Evolutionary conservation across 352 stramenopile species (phyloP).

Genomic region (Globisporangium irregulare): DNA sequence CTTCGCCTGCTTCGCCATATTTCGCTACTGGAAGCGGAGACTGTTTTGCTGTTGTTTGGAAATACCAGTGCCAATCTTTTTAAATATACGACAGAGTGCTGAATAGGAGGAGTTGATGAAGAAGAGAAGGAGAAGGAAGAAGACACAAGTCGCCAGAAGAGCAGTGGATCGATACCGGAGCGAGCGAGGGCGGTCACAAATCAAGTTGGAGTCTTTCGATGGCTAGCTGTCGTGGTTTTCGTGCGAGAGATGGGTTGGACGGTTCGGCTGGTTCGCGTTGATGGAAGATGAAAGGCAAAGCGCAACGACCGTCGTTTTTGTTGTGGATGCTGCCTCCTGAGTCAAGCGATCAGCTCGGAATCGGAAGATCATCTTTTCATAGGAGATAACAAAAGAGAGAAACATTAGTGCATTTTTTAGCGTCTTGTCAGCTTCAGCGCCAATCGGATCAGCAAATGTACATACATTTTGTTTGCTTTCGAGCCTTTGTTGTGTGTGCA

Average conservation of each 20-base stretch:
- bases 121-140: background rate
- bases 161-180: background rate
- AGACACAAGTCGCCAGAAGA: constrained; percentile 1
- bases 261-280: constrained; percentile 1
- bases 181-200: background rate
- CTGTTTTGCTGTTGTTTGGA: constrained; percentile 85
- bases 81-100: constrained; percentile 55
- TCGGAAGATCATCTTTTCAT: constrained; percentile 5
- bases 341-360: background rate
- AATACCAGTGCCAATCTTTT: constrained; percentile 87
- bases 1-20: constrained; percentile 79
- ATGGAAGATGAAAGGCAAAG: background rate
- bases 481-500: background rate
- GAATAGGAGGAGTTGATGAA: constrained; percentile 13
- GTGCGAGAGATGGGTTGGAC: background rate
- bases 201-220: background rate
- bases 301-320: background rate
- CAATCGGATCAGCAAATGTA: constrained; percentile 10
- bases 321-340: background rate
- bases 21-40: constrained; percentile 84
- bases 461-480: constrained; percentile 1
- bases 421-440: constrained; percentile 2
- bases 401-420: constrained; percentile 16
- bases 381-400: constrained; percentile 16
- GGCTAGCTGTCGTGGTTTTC: background rate